Percentiles rank a stretch among this genome's conserved stretches.
Conservation (phyloP, 2,329 filamentous ascomycete species). For the Macrophomina tecta region DNA sequence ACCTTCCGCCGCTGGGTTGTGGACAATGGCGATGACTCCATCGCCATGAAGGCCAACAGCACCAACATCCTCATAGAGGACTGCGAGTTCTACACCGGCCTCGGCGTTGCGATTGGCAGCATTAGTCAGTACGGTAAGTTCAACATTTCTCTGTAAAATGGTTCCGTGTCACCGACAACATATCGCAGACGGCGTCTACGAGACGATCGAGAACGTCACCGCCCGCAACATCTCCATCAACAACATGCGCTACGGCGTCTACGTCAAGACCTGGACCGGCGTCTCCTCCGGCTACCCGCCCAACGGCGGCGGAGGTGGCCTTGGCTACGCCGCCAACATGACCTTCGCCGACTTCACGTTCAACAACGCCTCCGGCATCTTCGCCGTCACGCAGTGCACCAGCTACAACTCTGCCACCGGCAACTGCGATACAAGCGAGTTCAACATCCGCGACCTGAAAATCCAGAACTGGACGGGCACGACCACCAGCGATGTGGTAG, state of each 20-base stretch:
- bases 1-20: conserved; percentile 68
- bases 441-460: conserved; percentile 46
- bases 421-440: conserved; percentile 49
- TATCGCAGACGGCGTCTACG: conserved; percentile 4
- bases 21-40: conserved; percentile 68
- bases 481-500: conserved; percentile 32
- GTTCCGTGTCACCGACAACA: background rate
- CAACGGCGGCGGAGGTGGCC: conserved; percentile 64
- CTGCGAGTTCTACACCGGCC: conserved; percentile 57
- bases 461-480: conserved; percentile 42
- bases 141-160: background rate
- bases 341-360: conserved; percentile 44
- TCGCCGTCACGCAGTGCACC: conserved; percentile 51
- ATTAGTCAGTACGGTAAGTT: conserved; percentile 58
- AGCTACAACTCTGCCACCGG: conserved; percentile 44
- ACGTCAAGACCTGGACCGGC: conserved; percentile 66
- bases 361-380: conserved; percentile 38
- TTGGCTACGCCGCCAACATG: conserved; percentile 52
- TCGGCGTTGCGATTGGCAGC: conserved; percentile 62
- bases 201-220: conserved; percentile 45
- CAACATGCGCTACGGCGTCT: conserved; percentile 57
- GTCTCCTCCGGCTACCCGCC: conserved; percentile 58
- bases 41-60: conserved; percentile 66
- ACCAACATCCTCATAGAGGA: conserved; percentile 64
- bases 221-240: conserved; percentile 55